phyloP scores from a whole-genome alignment of 441 rosid genomes.

The Dalechampia spathulata region DNA sequence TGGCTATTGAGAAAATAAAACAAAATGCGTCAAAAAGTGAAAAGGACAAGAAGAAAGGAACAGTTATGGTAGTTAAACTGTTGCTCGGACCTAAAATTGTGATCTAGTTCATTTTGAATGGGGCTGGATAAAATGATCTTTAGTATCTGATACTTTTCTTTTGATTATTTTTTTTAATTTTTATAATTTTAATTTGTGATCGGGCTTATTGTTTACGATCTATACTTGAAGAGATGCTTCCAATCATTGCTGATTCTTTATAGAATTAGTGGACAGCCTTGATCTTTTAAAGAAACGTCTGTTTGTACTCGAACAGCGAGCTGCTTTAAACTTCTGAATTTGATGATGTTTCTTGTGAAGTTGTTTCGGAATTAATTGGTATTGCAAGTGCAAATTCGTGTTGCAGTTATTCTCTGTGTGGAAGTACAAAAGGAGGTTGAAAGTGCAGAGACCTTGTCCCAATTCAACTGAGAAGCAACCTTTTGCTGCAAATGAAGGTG shows the following conservation, averaged over 20 bases:
- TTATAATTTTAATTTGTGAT: not conserved
- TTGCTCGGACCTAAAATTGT: not conserved
- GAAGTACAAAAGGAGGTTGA: constrained; percentile 64
- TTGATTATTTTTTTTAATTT: not conserved
- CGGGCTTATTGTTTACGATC: too few relatives aligned
- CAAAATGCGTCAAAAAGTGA: not conserved
- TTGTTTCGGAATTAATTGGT: not conserved
- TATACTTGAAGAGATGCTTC: too few relatives aligned
- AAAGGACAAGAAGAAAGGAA: not conserved
- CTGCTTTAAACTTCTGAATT: not conserved
- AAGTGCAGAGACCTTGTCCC: constrained; percentile 69
- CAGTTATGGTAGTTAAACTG: not conserved
- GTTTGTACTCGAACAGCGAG: too few relatives aligned
- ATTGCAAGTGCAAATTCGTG: constrained; percentile 5
- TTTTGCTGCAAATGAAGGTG: constrained; percentile 41
- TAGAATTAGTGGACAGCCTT: too few relatives aligned
- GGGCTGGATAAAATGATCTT: not conserved
- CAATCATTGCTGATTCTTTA: too few relatives aligned
- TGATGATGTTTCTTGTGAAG: not conserved
- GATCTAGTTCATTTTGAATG: not conserved
- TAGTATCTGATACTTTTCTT: not conserved
- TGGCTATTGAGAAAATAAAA: constrained; percentile 7
- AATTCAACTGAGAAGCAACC: constrained; percentile 32
- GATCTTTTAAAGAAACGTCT: too few relatives aligned
- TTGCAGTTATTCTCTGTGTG: constrained; percentile 69